Evolutionary conservation across 352 stramenopile genomes (phyloP), one percentile per base, ranked within the genome.

Genomic region (Plasmopara halstedii): DNA sequence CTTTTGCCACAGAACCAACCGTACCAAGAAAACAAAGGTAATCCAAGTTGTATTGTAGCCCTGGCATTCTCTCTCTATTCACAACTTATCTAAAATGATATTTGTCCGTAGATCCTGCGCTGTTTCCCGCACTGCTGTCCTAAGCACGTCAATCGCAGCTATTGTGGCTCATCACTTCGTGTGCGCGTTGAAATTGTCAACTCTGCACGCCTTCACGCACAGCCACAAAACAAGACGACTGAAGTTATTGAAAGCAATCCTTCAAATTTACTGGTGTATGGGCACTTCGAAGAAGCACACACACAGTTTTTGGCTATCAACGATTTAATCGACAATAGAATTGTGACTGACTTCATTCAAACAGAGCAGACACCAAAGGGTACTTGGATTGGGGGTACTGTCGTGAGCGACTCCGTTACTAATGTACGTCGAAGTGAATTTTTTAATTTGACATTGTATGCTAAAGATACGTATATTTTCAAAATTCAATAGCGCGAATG

Each of bases 61-160:
- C 11, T 22, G 13, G 17, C 33, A 19, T 40, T 31, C 11, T 31
- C 26, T 6, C 6, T 31, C 26, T 31, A 31, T 31, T 11, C 26
- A 11, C 26, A 31, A 31, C 26, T 11, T 31, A 31, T 11, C 11
- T 11, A 6, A 11, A 31, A 31, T 31, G 6, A 11, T 11, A 11
- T 31, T 18, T 17, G n/a, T 35, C 7, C 2, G 11, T 14, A 83
- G 71, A 85, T 85, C 60, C 33, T 85, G 42, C 69, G 73, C 25
- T 86, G 71, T 58, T 87, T 87, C 46, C 72, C 75, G 15, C 72
- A 87, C 46, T 87, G 75, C 54, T 87, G 72, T 26, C 74, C 75
- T 0, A 46, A 72, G 36, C 75, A 87, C 39, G 46, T 87, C 36
- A 69, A 76, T 32, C 67, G 72, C 21, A 87, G 75, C 54, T 87